Percentiles rank a stretch among this genome's conserved stretches.
Conservation (phyloP, 768 basidiomycete genomes). For the Mycena latifolia region DNA sequence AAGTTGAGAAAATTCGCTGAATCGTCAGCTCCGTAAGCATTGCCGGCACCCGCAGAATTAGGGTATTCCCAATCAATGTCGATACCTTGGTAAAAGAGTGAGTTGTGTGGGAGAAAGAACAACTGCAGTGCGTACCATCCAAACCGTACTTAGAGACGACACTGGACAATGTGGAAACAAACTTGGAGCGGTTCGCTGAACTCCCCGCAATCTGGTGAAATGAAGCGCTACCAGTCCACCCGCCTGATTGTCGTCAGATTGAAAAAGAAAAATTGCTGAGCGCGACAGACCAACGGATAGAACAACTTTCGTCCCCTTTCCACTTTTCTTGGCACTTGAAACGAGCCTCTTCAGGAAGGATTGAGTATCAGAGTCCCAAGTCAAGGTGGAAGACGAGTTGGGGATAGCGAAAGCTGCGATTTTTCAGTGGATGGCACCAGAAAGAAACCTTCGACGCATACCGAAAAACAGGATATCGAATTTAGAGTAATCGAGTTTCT, state of each 20-base stretch:
- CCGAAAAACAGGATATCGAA: conserved; percentile 64
- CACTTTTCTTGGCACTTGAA: conserved; percentile 56
- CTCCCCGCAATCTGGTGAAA: conserved; percentile 64
- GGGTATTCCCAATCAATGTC: conserved; percentile 84
- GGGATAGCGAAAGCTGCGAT: conserved; percentile 63
- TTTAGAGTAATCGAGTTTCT: conserved; percentile 61
- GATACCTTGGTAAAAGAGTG: conserved; percentile 45
- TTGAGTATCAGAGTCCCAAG: conserved; percentile 55
- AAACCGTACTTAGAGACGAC: conserved; percentile 62
- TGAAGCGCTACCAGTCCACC: conserved; percentile 64
- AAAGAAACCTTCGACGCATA: not conserved
- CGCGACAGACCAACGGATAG: conserved; percentile 19
- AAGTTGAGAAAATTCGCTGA: conserved; percentile 73
- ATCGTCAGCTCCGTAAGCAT: conserved; percentile 70
- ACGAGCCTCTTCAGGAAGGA: conserved; percentile 61
- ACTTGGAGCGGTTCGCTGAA: conserved; percentile 51
- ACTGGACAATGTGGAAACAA: conserved; percentile 58
- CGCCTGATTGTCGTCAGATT: conserved; percentile 41
- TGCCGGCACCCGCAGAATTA: conserved; percentile 70
- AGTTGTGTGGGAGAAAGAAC: not conserved
- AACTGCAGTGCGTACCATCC: conserved; percentile 54
- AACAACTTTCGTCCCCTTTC: conserved; percentile 51
- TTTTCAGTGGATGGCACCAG: not conserved
- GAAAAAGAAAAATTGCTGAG: not conserved
- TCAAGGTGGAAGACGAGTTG: conserved; percentile 55